These are phyloP conservation scores for Immersiporthe knoxdaviesiana DNA, from an alignment of 2,329 filamentous ascomycete species.

Conservation along the genomic window DNA sequence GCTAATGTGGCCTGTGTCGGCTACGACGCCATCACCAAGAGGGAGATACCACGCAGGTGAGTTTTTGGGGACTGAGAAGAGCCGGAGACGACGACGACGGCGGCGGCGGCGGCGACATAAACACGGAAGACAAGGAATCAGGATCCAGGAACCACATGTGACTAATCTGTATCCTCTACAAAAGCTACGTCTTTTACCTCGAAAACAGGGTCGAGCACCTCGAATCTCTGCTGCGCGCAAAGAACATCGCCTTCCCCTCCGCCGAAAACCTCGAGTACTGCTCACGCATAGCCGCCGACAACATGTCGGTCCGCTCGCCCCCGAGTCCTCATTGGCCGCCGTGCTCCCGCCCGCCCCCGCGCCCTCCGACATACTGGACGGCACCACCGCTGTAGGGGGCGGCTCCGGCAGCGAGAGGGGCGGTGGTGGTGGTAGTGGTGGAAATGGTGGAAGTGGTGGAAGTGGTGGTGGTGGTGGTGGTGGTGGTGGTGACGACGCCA, in stretches of 20 bases:
- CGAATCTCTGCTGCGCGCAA: slow-evolving; percentile 71
- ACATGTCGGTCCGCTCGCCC: slow-evolving; percentile 39
- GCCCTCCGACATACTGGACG: slow-evolving; percentile 40
- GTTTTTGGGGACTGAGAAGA: neutral
- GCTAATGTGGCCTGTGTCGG: slow-evolving; percentile 90
- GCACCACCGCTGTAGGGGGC: slow-evolving; percentile 31
- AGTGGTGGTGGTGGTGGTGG: too few relatives aligned
- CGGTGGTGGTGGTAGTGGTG: too few relatives aligned
- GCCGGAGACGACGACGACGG: too few relatives aligned
- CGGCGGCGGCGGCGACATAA: too few relatives aligned
- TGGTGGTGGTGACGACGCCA: slow-evolving; percentile 61
- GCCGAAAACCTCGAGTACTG: slow-evolving; percentile 70
- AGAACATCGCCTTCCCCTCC: slow-evolving; percentile 73
- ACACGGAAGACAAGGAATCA: too few relatives aligned
- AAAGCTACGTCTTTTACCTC: slow-evolving; percentile 90
- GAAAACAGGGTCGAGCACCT: slow-evolving; percentile 85
- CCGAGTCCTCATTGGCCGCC: slow-evolving; percentile 38
- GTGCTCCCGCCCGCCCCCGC: slow-evolving; percentile 35
- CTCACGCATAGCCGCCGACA: slow-evolving; percentile 50
- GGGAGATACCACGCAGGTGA: slow-evolving; percentile 89
- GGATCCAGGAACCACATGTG: too few relatives aligned
- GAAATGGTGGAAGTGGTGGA: too few relatives aligned
- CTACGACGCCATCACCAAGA: slow-evolving; percentile 95
- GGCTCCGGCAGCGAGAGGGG: slow-evolving; percentile 54
- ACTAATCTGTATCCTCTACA: neutral